Conservation (phyloP, 2,329 filamentous ascomycete species). For the Xylariaceae sp. region DNA sequence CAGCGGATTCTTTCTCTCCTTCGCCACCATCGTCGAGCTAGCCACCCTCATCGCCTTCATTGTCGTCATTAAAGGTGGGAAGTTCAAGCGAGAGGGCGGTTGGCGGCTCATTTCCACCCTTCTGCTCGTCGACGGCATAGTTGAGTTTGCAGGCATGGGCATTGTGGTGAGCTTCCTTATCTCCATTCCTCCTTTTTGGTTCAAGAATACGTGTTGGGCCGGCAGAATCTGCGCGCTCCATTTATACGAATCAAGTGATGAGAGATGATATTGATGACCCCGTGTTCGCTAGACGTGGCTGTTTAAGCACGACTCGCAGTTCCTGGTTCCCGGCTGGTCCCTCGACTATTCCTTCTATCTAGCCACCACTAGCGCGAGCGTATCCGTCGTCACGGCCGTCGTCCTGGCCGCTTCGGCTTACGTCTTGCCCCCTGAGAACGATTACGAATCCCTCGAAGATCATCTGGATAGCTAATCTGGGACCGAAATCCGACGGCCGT, state of each 20-base stretch:
- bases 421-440: slow-evolving; percentile 71
- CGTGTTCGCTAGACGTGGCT: slow-evolving; percentile 61
- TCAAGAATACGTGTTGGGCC: no score
- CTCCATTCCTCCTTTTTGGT: neutral
- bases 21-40: slow-evolving; percentile 75
- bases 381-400: slow-evolving; percentile 48
- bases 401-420: slow-evolving; percentile 63
- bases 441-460: slow-evolving; percentile 66
- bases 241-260: neutral
- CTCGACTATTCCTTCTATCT: slow-evolving; percentile 76
- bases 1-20: slow-evolving; percentile 80
- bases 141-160: slow-evolving; percentile 71
- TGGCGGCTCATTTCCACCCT: slow-evolving; percentile 72
- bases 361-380: slow-evolving; percentile 50
- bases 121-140: slow-evolving; percentile 57
- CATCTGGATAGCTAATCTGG: slow-evolving; percentile 35
- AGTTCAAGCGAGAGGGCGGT: slow-evolving; percentile 71
- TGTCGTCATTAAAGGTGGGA: slow-evolving; percentile 71
- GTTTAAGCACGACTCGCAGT: slow-evolving; percentile 76
- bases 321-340: slow-evolving; percentile 72
- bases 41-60: slow-evolving; percentile 74
- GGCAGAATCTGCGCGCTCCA: neutral
- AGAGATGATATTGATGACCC: neutral
- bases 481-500: neutral
- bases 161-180: slow-evolving; percentile 64